Evolutionary conservation across 2,329 filamentous ascomycete species (phyloP).

Genomic region (Xylaria sp.): DNA sequence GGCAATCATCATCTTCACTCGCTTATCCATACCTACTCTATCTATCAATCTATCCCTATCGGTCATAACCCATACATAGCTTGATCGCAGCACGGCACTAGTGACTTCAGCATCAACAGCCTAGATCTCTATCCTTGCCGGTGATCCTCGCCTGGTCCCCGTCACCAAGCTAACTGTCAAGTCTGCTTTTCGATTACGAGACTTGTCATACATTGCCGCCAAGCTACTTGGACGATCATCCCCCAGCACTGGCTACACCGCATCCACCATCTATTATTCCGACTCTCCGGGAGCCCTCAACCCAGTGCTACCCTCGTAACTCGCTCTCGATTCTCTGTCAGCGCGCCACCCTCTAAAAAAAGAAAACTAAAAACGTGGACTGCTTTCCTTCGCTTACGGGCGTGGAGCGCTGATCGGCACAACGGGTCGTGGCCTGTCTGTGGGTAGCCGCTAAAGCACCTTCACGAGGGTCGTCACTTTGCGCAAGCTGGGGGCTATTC

Average conservation of each 20-base stretch:
- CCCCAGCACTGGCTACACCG: conserved; percentile 11
- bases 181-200: conserved; percentile 22
- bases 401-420: conserved; percentile 9
- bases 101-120: background rate
- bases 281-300: conserved; percentile 6
- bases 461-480: conserved; percentile 9
- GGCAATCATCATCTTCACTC: background rate
- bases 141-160: background rate
- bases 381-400: conserved; percentile 6
- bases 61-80: background rate
- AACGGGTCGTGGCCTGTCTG: conserved; percentile 7
- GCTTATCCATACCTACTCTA: background rate
- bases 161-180: background rate
- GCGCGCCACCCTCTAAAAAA: conserved; percentile 5
- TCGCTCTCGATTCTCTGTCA: background rate
- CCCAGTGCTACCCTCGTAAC: conserved; percentile 1
- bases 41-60: background rate
- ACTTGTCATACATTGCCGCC: conserved; percentile 17
- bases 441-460: conserved; percentile 15
- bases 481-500: conserved; percentile 6
- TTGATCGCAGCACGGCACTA: background rate
- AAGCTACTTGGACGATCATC: background rate
- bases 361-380: conserved; percentile 15
- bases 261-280: conserved; percentile 10
- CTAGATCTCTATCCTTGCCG: background rate